phyloP scores from a whole-genome alignment of 73 alveolate species.

The Paramecium sexaurelia region DNA sequence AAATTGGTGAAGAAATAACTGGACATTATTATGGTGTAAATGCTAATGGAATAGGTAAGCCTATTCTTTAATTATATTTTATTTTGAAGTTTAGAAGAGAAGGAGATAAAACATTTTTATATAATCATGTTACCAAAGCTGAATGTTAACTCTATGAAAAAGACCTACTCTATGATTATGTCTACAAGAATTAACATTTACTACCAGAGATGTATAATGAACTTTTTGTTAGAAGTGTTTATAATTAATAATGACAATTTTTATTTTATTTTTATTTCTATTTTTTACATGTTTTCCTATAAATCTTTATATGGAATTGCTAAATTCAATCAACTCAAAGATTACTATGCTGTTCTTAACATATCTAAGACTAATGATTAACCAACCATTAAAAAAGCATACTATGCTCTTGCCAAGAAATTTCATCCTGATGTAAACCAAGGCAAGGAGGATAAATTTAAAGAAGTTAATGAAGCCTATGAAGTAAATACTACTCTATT shows the following conservation, averaged over 20 bases:
- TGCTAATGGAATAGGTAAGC: background rate
- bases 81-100: background rate
- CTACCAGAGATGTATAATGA: constrained; percentile 22
- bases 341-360: constrained; percentile 83
- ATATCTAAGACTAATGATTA: constrained; percentile 76
- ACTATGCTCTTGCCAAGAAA: constrained; percentile 64
- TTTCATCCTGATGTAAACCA: constrained; percentile 64
- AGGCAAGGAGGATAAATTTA: constrained; percentile 64
- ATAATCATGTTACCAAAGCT: constrained; percentile 2
- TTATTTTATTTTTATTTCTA: background rate
- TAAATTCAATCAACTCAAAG: constrained; percentile 63
- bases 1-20: background rate
- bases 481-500: background rate
- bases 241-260: background rate
- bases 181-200: background rate
- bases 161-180: constrained; percentile 1
- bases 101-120: constrained; percentile 20
- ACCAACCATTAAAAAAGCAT: constrained; percentile 68
- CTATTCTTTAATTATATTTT: background rate
- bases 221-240: background rate
- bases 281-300: background rate
- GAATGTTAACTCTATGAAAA: background rate
- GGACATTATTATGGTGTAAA: constrained; percentile 15
- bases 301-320: constrained; percentile 2
- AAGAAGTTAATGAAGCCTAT: constrained; percentile 69